Evolutionary conservation across 495 filamentous ascomycete species (phyloP), one percentile per base, ranked within the genome.

Genomic region (Aspergillus conjunctus): DNA sequence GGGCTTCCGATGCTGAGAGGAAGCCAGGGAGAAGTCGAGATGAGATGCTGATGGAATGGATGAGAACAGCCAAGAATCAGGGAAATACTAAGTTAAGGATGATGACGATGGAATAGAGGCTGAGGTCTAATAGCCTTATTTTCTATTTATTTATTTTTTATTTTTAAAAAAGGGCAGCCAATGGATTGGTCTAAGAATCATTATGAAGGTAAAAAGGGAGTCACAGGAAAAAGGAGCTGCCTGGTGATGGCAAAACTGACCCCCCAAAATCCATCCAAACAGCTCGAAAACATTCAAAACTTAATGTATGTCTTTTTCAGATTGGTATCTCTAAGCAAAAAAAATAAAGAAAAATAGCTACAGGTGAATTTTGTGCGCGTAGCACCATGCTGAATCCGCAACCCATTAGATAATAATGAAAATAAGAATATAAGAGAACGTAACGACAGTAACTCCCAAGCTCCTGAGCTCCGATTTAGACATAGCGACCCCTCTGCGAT

Each of bases 251-350:
- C 60, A 54, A 61, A 48, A 0, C 6, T 21, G 6, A 18, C 10
- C n/a, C 44, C 44, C 18, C 37, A 12, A 46, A 32, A 31, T 39
- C 18, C 31, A 21, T 32, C 22, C 26, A 9, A 59, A 22, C 45
- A 32, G 33, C 45, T 45, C 20, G 10, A n/a, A 8, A 10, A 14
- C 9, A 18, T 5, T 11, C 39, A 54, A 32, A 17, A 41, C 37
- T 22, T 21, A 6, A 20, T 22, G 18, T 46, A 20, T 65, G 54
- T 64, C 67, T 71, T 67, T 60, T 67, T 60, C 62, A 64, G 66
- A 53, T 68, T 76, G 68, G 71, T 74, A 74, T 74, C 73, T 76
- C 62, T 46, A 61, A 63, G 64, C 46, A 65, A 62, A 58, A 51
- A 31, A 31, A 52, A 15, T 32, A 14, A 34, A 46, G 15, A 56